Percentiles rank a stretch among this genome's conserved stretches.
Conservation (phyloP, 2,329 filamentous ascomycete genomes). For the Penicillium fuscoglaucum region DNA sequence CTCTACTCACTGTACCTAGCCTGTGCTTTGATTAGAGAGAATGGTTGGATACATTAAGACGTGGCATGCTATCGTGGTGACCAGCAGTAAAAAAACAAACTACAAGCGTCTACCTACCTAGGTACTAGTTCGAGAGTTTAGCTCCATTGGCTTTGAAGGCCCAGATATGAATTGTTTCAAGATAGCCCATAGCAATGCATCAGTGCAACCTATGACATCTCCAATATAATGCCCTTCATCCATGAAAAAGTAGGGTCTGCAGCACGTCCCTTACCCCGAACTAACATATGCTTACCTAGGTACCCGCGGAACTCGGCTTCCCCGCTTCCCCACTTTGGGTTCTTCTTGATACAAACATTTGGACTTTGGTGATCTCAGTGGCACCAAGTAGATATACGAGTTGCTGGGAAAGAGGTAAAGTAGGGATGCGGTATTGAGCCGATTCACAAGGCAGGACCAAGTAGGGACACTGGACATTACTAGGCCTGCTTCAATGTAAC, state of each 20-base stretch:
- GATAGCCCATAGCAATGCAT: not conserved
- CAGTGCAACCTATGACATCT: not conserved
- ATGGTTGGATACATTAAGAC: not conserved
- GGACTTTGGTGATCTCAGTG: not conserved
- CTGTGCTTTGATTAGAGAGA: too few relatives aligned
- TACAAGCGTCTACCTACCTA: not conserved
- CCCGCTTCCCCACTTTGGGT: slow-evolving; percentile 1
- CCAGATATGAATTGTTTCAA: not conserved
- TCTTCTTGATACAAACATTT: not conserved
- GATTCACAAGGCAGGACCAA: too few relatives aligned
- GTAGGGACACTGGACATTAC: too few relatives aligned
- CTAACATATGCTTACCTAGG: not conserved
- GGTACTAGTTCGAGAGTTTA: not conserved
- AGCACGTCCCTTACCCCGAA: not conserved
- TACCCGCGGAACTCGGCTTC: slow-evolving; percentile 8
- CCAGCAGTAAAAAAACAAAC: not conserved
- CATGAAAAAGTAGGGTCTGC: not conserved
- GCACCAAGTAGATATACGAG: not conserved
- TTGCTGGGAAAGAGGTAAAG: not conserved
- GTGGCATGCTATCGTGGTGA: not conserved
- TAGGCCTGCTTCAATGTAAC: too few relatives aligned
- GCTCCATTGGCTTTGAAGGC: not conserved
- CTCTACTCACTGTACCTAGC: too few relatives aligned
- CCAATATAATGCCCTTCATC: not conserved
- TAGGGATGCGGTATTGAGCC: too few relatives aligned